These are phyloP conservation scores for Linnemannia schmuckeri DNA, from an alignment of 192 early-diverging fungal genomes.

Conservation along the genomic window DNA sequence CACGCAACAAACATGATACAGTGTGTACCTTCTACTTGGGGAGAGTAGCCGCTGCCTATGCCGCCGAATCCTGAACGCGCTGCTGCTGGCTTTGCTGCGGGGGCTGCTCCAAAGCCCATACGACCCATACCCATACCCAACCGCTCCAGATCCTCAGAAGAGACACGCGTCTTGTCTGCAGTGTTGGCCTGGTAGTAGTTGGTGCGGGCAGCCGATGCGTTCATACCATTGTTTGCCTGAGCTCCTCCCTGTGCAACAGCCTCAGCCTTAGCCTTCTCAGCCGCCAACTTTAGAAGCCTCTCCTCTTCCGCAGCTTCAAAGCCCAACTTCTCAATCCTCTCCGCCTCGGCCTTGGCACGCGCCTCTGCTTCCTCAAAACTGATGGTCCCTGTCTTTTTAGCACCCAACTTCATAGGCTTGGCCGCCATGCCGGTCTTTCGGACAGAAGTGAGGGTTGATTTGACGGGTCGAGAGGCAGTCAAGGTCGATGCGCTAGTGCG, in stretches of 20 bases:
- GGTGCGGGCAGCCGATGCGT: slow-evolving; percentile 1
- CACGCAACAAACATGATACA: background rate
- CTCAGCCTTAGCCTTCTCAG: slow-evolving; percentile 85
- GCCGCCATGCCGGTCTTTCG: slow-evolving; percentile 44
- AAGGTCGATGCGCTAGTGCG: slow-evolving; percentile 17
- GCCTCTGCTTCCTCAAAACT: slow-evolving; percentile 94
- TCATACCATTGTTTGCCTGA: background rate
- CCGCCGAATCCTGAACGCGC: slow-evolving; percentile 37
- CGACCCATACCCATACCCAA: slow-evolving; percentile 79
- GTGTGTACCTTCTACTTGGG: slow-evolving; percentile 44
- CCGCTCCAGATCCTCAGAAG: slow-evolving; percentile 68
- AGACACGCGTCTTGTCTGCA: slow-evolving; percentile 29
- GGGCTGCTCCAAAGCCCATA: slow-evolving; percentile 68
- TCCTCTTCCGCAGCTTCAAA: slow-evolving; percentile 55
- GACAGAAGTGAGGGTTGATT: slow-evolving; percentile 59
- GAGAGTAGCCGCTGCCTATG: slow-evolving; percentile 41
- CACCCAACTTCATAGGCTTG: slow-evolving; percentile 74
- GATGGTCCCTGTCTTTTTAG: slow-evolving; percentile 84
- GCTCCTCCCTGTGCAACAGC: slow-evolving; percentile 27
- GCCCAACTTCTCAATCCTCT: slow-evolving; percentile 46
- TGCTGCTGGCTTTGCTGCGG: slow-evolving; percentile 12
- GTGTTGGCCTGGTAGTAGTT: slow-evolving; percentile 50
- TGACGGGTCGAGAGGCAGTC: slow-evolving; percentile 42
- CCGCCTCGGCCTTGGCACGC: slow-evolving; percentile 42
- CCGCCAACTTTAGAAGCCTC: slow-evolving; percentile 33